Evolutionary conservation across 2,329 filamentous ascomycete genomes (phyloP).

Genomic region (Fusarium duplospermum): DNA sequence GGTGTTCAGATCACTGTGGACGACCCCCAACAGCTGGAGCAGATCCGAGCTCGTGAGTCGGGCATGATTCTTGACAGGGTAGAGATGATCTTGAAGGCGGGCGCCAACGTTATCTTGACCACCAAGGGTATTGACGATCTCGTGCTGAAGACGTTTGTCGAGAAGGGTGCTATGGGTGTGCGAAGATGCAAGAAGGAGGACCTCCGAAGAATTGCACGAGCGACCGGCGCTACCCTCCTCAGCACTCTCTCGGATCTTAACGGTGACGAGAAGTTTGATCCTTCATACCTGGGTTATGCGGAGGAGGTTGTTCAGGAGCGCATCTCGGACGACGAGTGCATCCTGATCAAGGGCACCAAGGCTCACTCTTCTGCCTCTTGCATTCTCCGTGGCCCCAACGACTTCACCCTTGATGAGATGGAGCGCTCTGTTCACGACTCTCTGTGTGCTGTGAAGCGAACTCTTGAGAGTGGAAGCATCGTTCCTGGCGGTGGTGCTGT

Average conservation of each 20-base stretch:
- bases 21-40: slow-evolving; percentile 95
- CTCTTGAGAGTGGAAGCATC: slow-evolving; percentile 94
- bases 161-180: slow-evolving; percentile 95
- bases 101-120: slow-evolving; percentile 94
- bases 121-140: slow-evolving; percentile 99
- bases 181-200: slow-evolving; percentile 99
- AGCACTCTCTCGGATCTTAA: slow-evolving; percentile 96
- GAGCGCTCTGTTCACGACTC: slow-evolving; percentile 98
- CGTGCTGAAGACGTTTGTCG: slow-evolving; percentile 92
- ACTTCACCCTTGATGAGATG: slow-evolving; percentile 98
- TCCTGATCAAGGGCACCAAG: slow-evolving; percentile 95
- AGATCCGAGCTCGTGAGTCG: slow-evolving; percentile 92
- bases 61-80: slow-evolving; percentile 94
- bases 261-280: slow-evolving; percentile 95
- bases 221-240: slow-evolving; percentile 92
- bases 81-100: slow-evolving; percentile 97
- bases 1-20: slow-evolving; percentile 99
- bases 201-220: slow-evolving; percentile 92
- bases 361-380: slow-evolving; percentile 93
- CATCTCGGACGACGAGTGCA: slow-evolving; percentile 99
- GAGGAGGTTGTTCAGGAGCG: slow-evolving; percentile 98
- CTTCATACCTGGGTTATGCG: slow-evolving; percentile 87
- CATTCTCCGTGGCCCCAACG: slow-evolving; percentile 94
- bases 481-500: slow-evolving; percentile 96
- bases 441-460: slow-evolving; percentile 95